These are phyloP conservation scores for Penicillium salamii DNA, from an alignment of 495 filamentous ascomycete genomes.

Conservation along the genomic window DNA sequence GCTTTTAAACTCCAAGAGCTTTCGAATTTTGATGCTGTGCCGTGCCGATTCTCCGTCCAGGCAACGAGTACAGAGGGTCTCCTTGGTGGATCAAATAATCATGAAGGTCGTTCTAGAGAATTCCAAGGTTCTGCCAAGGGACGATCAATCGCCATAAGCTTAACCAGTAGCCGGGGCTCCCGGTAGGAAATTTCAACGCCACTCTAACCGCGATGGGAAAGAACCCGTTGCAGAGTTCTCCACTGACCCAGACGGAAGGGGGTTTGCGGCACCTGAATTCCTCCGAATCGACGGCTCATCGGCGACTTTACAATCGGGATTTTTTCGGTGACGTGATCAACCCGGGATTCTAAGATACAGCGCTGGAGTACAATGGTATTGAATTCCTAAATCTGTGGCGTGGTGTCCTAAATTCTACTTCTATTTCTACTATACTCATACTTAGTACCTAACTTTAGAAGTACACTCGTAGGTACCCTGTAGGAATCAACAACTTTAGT, in stretches of 20 bases:
- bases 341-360: neutral
- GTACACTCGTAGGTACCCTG: too few species aligned
- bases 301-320: neutral
- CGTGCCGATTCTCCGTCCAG: neutral
- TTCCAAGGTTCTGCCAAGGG: conserved; percentile 2
- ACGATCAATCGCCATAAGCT: neutral
- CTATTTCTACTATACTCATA: too few species aligned
- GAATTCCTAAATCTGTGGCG: too few species aligned
- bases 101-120: conserved; percentile 14
- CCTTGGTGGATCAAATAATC: conserved; percentile 3
- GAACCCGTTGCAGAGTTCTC: neutral
- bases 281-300: neutral
- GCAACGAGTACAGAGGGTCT: neutral
- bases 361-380: neutral
- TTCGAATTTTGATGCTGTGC: neutral
- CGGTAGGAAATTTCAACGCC: neutral
- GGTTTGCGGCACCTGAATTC: neutral
- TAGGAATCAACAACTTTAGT: too few species aligned
- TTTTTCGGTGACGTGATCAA: neutral
- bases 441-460: too few species aligned
- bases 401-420: too few species aligned
- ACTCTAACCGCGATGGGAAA: neutral
- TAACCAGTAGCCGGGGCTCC: neutral
- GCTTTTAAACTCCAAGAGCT: neutral
- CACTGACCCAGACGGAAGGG: neutral